Evolutionary conservation across 495 filamentous ascomycete genomes (phyloP), one percentile per base, ranked within the genome.

Genomic region (Hypomontagnella monticulosa): DNA sequence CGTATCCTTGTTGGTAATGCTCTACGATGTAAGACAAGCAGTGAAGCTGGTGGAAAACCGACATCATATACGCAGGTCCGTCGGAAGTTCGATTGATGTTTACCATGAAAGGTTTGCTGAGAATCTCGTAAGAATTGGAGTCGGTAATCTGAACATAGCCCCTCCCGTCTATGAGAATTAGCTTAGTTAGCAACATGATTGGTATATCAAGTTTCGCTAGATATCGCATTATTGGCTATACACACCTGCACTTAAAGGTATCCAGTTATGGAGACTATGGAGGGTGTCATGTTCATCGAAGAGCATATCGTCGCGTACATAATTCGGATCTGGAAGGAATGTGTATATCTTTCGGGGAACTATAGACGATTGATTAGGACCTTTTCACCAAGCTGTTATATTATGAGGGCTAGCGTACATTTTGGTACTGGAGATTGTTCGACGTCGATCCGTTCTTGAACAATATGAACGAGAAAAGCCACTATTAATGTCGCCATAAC

Each of bases 21-120:
- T 76, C 67, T 4, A 76, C 72, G 20, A 82, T 42, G 56, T 80
- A 81, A 8, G 78, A 81, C 23, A 85, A 69, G 59, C 82, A 84
- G 58, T 85, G 81, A 2, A 85, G 75, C 59, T 84, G 81, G 69
- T 85, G 81, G 63, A 83, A 82, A 10, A 82, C 80, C 20, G 78
- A 77, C 68, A 84, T 78, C 80, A 82, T 81, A 70, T 75, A 82
- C 1, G 73, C 78, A 2, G 77, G 77, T 2, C 78, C 79, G 33
- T 80, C 70, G 0, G 59, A 55, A 8, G 69, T 52, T 14, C 75
- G 74, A 60, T 75, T 66, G 1, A 80, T 41, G 5, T 61, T 50
- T 11, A 76, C 66, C 19, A 37, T 71, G 66, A 78, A 80, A 0
- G 80, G 80, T 12, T 77, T 69, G 10, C 68, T 61, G 30, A 81